Percentiles rank a stretch among this genome's conserved stretches.
Evolutionary conservation across 495 filamentous ascomycete genomes (phyloP).

Genomic region (Annulohypoxylon maeteangense): DNA sequence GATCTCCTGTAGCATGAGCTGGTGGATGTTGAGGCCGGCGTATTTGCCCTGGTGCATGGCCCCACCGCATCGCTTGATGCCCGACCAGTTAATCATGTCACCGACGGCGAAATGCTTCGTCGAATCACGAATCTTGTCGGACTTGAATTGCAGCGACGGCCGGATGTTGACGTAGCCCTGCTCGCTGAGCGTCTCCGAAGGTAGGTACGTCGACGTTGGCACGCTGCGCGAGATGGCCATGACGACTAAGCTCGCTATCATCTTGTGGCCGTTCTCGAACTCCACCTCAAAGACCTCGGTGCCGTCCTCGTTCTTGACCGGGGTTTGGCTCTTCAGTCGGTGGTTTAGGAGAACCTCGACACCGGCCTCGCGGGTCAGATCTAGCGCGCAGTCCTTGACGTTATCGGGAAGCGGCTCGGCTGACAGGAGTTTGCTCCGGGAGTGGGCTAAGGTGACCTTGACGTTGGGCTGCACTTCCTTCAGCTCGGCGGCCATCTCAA

Average conservation of each 20-base stretch:
- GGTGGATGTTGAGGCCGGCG: slow-evolving; percentile 69
- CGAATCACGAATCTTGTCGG: slow-evolving; percentile 58
- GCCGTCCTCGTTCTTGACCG: slow-evolving; percentile 41
- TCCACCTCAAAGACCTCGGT: slow-evolving; percentile 55
- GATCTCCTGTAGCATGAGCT: slow-evolving; percentile 59
- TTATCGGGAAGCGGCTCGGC: slow-evolving; percentile 73
- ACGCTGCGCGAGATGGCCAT: slow-evolving; percentile 67
- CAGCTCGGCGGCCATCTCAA: slow-evolving; percentile 77
- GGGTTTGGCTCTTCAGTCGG: slow-evolving; percentile 55
- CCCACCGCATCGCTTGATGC: slow-evolving; percentile 75
- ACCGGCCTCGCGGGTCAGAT: slow-evolving; percentile 62
- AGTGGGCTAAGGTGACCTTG: slow-evolving; percentile 74
- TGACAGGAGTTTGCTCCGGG: slow-evolving; percentile 68
- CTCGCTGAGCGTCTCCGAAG: slow-evolving; percentile 57
- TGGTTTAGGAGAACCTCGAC: slow-evolving; percentile 67
- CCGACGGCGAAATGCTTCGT: slow-evolving; percentile 68
- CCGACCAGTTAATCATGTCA: slow-evolving; percentile 68
- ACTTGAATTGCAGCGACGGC: slow-evolving; percentile 58
- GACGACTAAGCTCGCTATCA: slow-evolving; percentile 66
- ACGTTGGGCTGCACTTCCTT: slow-evolving; percentile 67
- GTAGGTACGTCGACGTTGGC: slow-evolving; percentile 67
- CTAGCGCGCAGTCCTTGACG: slow-evolving; percentile 65
- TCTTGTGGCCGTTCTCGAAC: slow-evolving; percentile 63
- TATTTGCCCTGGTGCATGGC: slow-evolving; percentile 74
- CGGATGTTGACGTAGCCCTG: slow-evolving; percentile 68